These are phyloP conservation scores for Penicillium sp. DNA, from an alignment of 2,329 filamentous ascomycete species.

Conservation along the genomic window DNA sequence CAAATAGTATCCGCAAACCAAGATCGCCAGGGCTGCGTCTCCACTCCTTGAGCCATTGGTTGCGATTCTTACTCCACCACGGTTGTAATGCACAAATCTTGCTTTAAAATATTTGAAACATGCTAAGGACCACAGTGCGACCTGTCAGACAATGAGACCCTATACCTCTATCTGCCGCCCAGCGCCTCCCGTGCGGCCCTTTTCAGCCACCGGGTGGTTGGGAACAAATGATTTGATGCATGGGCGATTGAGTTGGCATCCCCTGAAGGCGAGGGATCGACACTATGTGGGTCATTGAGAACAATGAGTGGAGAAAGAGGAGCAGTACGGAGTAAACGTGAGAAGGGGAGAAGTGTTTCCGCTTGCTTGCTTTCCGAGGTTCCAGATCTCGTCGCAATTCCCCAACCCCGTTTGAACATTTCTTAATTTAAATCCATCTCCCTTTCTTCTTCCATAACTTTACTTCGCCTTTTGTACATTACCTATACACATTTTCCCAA, in stretches of 20 bases:
- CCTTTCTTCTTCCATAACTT: neutral
- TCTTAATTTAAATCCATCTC: neutral
- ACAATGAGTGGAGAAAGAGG: neutral
- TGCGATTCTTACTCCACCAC: neutral
- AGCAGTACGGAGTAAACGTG: neutral
- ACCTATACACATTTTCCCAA: neutral
- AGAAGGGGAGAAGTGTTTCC: neutral
- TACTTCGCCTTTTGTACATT: neutral
- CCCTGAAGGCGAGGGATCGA: constrained; percentile 7
- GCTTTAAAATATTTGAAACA: constrained; percentile 4
- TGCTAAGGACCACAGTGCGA: neutral
- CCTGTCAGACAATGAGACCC: constrained; percentile 8
- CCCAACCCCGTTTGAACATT: neutral
- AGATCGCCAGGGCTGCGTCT: neutral
- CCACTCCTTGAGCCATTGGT: constrained; percentile 1
- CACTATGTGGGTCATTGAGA: neutral
- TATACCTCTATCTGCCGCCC: neutral
- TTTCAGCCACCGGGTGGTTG: neutral
- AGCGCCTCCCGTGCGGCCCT: neutral
- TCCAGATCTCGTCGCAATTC: neutral
- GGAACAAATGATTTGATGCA: neutral
- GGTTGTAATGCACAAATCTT: neutral
- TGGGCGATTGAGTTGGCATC: constrained; percentile 6
- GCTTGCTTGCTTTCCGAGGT: neutral
- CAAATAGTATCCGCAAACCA: neutral